A percentile compares a stretch with the other conserved stretches of the same genome.
Evolutionary conservation across 2,329 filamentous ascomycete genomes (phyloP).

Genomic region (Aaosphaeria arxii): DNA sequence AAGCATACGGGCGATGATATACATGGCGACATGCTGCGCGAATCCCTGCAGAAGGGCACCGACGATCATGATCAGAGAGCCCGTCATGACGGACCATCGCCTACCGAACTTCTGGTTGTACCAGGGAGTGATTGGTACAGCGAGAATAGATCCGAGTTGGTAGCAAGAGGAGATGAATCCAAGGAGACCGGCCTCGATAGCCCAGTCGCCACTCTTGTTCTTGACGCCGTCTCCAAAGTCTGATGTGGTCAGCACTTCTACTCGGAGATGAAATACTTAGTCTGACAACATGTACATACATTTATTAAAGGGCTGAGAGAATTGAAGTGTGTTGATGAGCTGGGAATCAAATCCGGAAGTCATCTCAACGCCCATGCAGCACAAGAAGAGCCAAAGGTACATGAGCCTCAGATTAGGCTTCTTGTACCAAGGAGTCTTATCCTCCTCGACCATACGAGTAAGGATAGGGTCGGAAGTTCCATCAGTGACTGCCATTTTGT

Average conservation of each 20-base stretch:
- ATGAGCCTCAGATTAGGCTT: conserved; percentile 38
- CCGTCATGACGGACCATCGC: conserved; percentile 56
- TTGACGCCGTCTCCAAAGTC: conserved; percentile 27
- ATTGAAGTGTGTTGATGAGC: conserved; percentile 36
- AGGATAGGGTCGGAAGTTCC: conserved; percentile 28
- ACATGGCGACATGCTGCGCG: conserved; percentile 49
- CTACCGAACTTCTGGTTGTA: conserved; percentile 48
- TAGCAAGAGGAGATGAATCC: conserved; percentile 36
- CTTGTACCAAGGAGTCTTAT: conserved; percentile 41
- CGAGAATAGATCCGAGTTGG: conserved; percentile 33
- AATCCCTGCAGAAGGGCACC: conserved; percentile 61
- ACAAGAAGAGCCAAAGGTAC: conserved; percentile 37
- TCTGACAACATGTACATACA: conserved; percentile 14
- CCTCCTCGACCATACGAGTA: conserved; percentile 21
- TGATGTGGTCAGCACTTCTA: conserved; percentile 1
- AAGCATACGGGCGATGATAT: conserved; percentile 58
- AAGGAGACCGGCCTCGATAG: conserved; percentile 24
- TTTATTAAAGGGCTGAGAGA: conserved; percentile 31
- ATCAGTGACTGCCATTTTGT: not conserved
- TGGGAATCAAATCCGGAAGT: conserved; percentile 39
- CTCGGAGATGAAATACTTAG: too few relatives aligned
- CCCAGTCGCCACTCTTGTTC: conserved; percentile 6
- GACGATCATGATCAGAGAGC: conserved; percentile 56
- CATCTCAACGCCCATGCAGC: conserved; percentile 39
- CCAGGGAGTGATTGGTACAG: conserved; percentile 32